Base-by-base conservation (phyloP, 2,329 filamentous ascomycete species). In the Didymella exigua region DNA sequence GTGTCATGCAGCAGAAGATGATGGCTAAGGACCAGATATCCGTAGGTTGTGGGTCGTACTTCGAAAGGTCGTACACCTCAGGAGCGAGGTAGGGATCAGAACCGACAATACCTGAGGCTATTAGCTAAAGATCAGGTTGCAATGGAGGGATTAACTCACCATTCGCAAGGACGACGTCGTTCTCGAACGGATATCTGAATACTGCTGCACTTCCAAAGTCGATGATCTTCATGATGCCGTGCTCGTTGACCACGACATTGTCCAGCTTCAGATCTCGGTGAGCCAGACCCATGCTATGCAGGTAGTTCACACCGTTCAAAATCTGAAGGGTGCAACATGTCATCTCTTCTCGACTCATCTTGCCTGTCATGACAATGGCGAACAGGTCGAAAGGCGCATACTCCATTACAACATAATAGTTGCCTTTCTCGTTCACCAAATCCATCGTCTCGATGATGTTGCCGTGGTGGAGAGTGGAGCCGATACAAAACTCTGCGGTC, bases 341-440 rank as follows among this genome's bases (percentile, higher is more conserved):
- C 56, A 98, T 85, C 74, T 99, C 95, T 65, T 96, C 89, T 55
- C 91, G 87, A 34, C 86, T 86, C 95, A 99, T 99, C 77, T 92
- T 96, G 30, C 95, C 95, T 0, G 95, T 98, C 95, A 99, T 99
- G 63, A 99, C 95, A 61, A 96, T 96, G 11, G 95, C 95, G 73
- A 99, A 99, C 26, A 99, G 83, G 74, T 99, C 95, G 70, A 83
- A 99, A 0, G 95, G 95, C 10, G 93, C 95, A 70, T 96, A 99
- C 72, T 99, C 95, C 95, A 99, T 99, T 36, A 99, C 95, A 71
- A 98, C 93, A 69, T 92, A 99, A 91, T 95, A 99, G 61, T 89
- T 92, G 45, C 86, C 87, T 75, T 93, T 95, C 77, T 99, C 95
- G 63, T 96, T 90, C 10, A 99, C 86, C 60, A 99, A 96, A 75